These are phyloP conservation scores for Saturnispora silvae DNA, from an alignment of 805 yeast genomes.

Conservation along the genomic window DNA sequence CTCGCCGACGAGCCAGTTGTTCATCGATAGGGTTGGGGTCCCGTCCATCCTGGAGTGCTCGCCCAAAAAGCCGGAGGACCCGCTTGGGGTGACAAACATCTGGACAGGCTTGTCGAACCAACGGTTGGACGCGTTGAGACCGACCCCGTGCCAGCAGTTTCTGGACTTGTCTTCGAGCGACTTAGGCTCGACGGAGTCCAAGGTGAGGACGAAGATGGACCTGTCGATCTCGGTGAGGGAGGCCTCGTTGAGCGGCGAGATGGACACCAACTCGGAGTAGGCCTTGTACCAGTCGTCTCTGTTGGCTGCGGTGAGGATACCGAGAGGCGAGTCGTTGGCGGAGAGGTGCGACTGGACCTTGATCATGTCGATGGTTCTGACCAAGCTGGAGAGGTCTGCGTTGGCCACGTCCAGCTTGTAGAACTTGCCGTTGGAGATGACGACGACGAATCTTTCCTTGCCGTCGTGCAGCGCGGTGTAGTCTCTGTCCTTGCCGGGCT, in stretches of 20 bases:
- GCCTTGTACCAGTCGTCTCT: constrained; percentile 71
- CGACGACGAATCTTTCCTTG: constrained; percentile 51
- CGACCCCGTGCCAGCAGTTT: constrained; percentile 80
- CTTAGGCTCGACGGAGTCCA: constrained; percentile 64
- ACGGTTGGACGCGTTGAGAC: constrained; percentile 67
- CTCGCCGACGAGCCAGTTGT: constrained; percentile 58
- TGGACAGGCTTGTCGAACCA: constrained; percentile 92
- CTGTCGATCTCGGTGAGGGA: constrained; percentile 61
- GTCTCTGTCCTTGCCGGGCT: constrained; percentile 62
- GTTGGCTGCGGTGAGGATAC: constrained; percentile 72
- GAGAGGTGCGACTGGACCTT: constrained; percentile 26
- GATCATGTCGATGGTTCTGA: constrained; percentile 50
- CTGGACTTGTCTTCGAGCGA: constrained; percentile 77
- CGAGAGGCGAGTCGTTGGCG: constrained; percentile 47
- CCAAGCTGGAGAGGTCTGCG: constrained; percentile 39
- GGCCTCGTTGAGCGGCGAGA: constrained; percentile 50
- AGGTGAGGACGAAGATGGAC: constrained; percentile 69
- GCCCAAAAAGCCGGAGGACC: constrained; percentile 85
- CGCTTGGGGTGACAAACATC: constrained; percentile 71
- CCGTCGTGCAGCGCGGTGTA: constrained; percentile 38
- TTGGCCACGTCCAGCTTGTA: constrained; percentile 64
- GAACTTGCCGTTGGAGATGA: constrained; percentile 66
- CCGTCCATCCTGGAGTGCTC: constrained; percentile 99
- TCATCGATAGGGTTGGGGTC: constrained; percentile 83
- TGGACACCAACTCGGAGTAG: constrained; percentile 40